Evolutionary conservation across 331 rosid genomes (phyloP).

Genomic region (Arachis monticola): DNA sequence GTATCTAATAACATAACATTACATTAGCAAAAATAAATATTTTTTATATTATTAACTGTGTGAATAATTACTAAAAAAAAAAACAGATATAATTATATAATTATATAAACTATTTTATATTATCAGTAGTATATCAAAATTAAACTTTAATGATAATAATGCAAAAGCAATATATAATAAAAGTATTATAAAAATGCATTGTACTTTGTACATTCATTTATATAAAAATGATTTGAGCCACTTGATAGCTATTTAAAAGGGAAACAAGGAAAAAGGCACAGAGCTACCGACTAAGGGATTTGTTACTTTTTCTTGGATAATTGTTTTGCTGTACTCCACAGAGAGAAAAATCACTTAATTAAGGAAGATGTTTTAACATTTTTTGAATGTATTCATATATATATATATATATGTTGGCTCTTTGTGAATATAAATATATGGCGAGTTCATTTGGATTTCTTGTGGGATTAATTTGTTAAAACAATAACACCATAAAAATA

Average conservation of each 20-base stretch:
- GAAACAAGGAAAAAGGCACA: background rate
- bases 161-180: too few relatives aligned
- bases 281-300: constrained; percentile 1
- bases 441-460: background rate
- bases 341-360: background rate
- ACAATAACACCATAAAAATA: background rate
- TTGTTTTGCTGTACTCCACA: background rate
- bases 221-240: background rate
- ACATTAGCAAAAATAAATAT: too few relatives aligned
- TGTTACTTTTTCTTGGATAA: background rate
- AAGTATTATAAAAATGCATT: too few relatives aligned
- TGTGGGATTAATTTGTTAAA: constrained; percentile 3
- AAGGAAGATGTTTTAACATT: background rate
- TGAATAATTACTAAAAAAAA: too few relatives aligned
- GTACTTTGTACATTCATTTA: background rate
- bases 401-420: background rate
- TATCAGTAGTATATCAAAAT: too few relatives aligned
- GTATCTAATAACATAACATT: too few relatives aligned
- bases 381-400: background rate
- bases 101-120: too few relatives aligned
- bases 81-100: too few relatives aligned
- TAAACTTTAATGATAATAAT: too few relatives aligned
- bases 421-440: background rate
- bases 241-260: background rate
- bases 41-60: too few relatives aligned